Base-by-base conservation (phyloP, 257 asterid genomes). In the Linderniella brevidens region DNA sequence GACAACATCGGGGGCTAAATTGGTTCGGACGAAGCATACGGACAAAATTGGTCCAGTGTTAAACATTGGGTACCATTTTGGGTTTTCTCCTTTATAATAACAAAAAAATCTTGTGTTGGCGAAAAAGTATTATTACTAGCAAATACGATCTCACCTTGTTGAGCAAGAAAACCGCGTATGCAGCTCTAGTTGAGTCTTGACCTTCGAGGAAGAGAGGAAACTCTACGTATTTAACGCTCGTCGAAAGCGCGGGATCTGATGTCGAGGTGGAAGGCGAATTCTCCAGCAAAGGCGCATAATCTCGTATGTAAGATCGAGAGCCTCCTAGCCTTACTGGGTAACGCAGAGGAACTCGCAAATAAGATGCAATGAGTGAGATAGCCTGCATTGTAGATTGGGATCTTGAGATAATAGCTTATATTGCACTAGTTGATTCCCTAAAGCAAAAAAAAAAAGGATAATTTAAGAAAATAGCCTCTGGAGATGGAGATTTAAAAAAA, bases 151-250 rank as follows among this genome's bases (percentile, higher is more conserved):
- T 35, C 50, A 88, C 98, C 98, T 88, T 88, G 75, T 84, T 88
- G 58, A 88, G 82, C 76, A 88, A 76, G 76, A 88, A 88, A 53
- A 88, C 86, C 50, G 92, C 98, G 56, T 88, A 88, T 17, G 95
- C 98, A 63, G 98, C 92, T 74, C 98, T 84, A 46, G 95, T 88
- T 41, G 94, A 79, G 59, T 88, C 98, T 68, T 84, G 95, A 56
- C 95, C 94, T 74, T 88, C 94, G 49, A 84, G 56, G 48, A 80
- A 84, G 57, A 88, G 78, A 60, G 98, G 95, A 46, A 88, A 88
- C 54, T 88, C 95, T 49, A 72, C 83, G 8, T 82, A 74, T 55
- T 77, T 80, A 13, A 62, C 59, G 64, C 64, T 78, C 32, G 81
- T 64, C 14, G 66, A 61, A 57, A 53, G 51, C 61, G 41, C 19